Base-by-base conservation (phyloP, 305 asterid genomes). In the Rubia balearica region DNA sequence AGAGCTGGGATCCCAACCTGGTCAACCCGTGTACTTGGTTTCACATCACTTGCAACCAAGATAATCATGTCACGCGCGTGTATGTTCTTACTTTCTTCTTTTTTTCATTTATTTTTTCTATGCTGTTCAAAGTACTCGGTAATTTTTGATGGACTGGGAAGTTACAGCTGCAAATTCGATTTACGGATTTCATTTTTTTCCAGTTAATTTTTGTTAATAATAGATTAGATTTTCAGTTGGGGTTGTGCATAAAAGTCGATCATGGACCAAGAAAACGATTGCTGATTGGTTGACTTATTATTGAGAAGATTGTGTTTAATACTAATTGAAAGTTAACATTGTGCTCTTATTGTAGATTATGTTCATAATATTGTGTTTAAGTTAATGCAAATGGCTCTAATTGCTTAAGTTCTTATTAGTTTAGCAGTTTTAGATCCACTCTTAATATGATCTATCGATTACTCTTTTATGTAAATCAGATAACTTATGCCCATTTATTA, bases 1-100 rank as follows among this genome's bases (percentile, higher is more conserved):
- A 84, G 86, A 93, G 98, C 95, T 93, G 98, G 97, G 98, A 91
- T 89, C 95, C 83, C 76, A 91, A 88, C 75, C 91, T 93, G 36
- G 98, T 93, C 16, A 82, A 79, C 79, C 98, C 98, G 6, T 93
- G 98, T 65, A 91, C 96, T 66, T 93, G 97, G 97, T 93, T 93
- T 81, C 98, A 93, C 77, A 74, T 92, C 83, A 93, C 96, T 79
- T 93, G 98, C 82, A 89, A 90, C 78, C 89, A 82, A 60, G 96
- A 89, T 75, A 89, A 88, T 78, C 92, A 66, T 22, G 98, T 90
- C 75, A 93, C 97, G 68, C 96, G 98, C 79, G 81, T 93, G 98
- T 92, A 85, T 61, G 71, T 55, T 60, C 24, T 53, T 61, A 21
- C 5, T 30, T 36, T 17, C 55, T 19, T 12, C 4, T 60, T 8